Evolutionary conservation across 768 basidiomycete species (phyloP), one percentile per base, ranked within the genome.

Genomic region (Strobilomyces echinocephalus): DNA sequence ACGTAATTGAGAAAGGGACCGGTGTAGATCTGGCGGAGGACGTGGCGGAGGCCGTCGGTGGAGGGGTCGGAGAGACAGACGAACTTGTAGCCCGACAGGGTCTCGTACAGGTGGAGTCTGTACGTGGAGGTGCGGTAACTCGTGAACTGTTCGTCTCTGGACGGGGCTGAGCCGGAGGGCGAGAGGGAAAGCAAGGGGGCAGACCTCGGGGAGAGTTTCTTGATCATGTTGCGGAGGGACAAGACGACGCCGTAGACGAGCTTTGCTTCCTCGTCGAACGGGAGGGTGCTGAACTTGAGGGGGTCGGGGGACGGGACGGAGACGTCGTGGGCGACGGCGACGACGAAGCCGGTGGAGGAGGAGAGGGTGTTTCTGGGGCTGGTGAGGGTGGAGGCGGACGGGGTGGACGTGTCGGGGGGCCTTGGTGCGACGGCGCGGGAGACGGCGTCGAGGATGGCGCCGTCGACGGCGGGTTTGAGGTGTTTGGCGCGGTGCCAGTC

Each of bases 261-360:
- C 67, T 99, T 99, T 1, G 87, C 87, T 70, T 99, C 95, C 69
- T 99, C 97, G 65, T 99, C 97, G 61, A 99, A 98, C 7, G 95
- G 77, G 18, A 99, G 74, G 4, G 82, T 76, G 56, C 73, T 80
- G 10, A 77, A 73, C 28, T 66, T 58, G n/a, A 74, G 60, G 1
- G 45, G 20, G 2, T 63, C 63, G 0, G 49, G 60, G 2, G 53
- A 36, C 8, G 26, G 75, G 68, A 20, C 62, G 63, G 56, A 4
- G 69, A 59, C 38, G 60, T 84, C 81, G 69, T 76, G 71, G 53
- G 69, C 72, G 40, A 76, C 72, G 3, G 88, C 87, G 26, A 91
- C 79, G 47, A 90, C 81, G 46, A 88, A 73, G 7, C 88, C 88
- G 0, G 87, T 78, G 28, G 72, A 71, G 3, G 85, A 80, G 9